Evolutionary conservation across 2,329 filamentous ascomycete species (phyloP).

Genomic region (Aspergillus unguis): DNA sequence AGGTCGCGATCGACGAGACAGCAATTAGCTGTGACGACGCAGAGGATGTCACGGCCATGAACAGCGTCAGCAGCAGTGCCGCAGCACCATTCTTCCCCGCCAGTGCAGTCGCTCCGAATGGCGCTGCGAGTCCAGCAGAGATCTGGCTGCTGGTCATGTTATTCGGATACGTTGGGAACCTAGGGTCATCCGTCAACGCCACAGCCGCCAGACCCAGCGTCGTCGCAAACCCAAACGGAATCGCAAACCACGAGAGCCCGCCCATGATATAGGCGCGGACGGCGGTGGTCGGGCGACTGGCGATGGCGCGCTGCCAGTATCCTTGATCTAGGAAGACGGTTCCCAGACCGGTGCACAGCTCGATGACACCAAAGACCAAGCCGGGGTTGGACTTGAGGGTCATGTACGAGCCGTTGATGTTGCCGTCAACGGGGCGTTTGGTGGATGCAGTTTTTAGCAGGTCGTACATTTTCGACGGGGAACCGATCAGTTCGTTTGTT

Average conservation of each 20-base stretch:
- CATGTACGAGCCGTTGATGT: slow-evolving; percentile 35
- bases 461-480: slow-evolving; percentile 36
- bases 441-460: slow-evolving; percentile 33
- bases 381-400: slow-evolving; percentile 37
- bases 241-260: slow-evolving; percentile 37
- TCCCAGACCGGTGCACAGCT: slow-evolving; percentile 38
- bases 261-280: slow-evolving; percentile 45
- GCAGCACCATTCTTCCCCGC: slow-evolving; percentile 37
- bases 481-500: slow-evolving; percentile 31
- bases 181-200: slow-evolving; percentile 43
- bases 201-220: slow-evolving; percentile 47
- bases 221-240: slow-evolving; percentile 51
- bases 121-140: slow-evolving; percentile 34
- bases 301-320: slow-evolving; percentile 47
- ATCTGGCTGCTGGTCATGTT: slow-evolving; percentile 27
- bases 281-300: slow-evolving; percentile 39
- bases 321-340: slow-evolving; percentile 42
- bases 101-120: slow-evolving; percentile 34
- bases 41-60: slow-evolving; percentile 45
- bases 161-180: slow-evolving; percentile 52
- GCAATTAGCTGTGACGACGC: slow-evolving; percentile 52
- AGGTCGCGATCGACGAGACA: slow-evolving; percentile 51
- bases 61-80: slow-evolving; percentile 33
- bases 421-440: slow-evolving; percentile 31
- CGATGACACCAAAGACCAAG: slow-evolving; percentile 37